Evolutionary conservation across 805 yeast genomes (phyloP), one percentile per base, ranked within the genome.

Genomic region (Candida glaebosa): DNA sequence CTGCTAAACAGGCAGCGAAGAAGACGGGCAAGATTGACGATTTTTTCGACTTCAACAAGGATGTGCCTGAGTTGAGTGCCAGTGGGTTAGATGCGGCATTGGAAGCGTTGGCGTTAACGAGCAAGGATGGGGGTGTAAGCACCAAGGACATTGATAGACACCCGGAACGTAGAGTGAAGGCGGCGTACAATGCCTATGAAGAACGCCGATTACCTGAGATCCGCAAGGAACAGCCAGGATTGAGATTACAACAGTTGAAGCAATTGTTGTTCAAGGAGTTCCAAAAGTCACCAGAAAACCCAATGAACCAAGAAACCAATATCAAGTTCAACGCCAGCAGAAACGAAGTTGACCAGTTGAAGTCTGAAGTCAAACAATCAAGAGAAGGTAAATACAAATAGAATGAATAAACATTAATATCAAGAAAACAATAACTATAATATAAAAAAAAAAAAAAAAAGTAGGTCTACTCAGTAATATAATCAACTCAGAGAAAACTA

Each of bases 161-260:
- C 52, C 95, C 96, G 7, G 96, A 87, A 68, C 78, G 95, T 64
- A 77, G 96, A 57, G 84, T 82, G 63, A 87, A 86, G 67, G 87
- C 91, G 18, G 95, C 95, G 0, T 70, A 71, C 42, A 72, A 78
- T 9, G 87, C 86, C 1, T 87, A 65, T 54, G 87, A 86, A 53
- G 91, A 81, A 47, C 67, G 71, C 42, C 74, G 91, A 53, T 57
- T 84, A 32, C 91, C 93, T 4, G 87, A 83, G 54, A 43, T 83
- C 41, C 80, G 82, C 62, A 73, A 79, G 58, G 95, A 87, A 61
- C 70, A 81, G 52, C 89, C 90, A 3, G 96, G 96, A 10, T 69
- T 87, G 52, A 76, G 95, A 54, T 71, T 81, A 54, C 86, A 84
- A 57, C 96, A 87, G 61, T 66, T 83, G 53, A 87, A 86, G 65